phyloP scores from a whole-genome alignment of 768 basidiomycete genomes.

The Chalciporus piperatus region DNA sequence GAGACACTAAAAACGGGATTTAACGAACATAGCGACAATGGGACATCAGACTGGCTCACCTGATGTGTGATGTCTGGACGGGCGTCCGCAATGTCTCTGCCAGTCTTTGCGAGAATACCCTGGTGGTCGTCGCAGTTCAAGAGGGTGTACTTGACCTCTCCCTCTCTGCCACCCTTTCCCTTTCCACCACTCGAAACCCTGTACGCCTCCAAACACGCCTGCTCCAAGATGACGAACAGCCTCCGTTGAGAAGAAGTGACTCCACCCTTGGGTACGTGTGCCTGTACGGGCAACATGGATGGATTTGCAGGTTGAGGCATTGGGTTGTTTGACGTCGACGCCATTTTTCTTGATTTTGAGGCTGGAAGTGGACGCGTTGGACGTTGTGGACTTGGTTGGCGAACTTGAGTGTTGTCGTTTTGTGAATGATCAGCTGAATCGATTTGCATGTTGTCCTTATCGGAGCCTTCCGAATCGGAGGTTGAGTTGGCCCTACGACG shows the following conservation, averaged over 20 bases:
- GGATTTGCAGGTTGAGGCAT: slow-evolving; percentile 61
- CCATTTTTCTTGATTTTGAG: slow-evolving; percentile 55
- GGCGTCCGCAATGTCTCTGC: slow-evolving; percentile 98
- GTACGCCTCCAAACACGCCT: slow-evolving; percentile 96
- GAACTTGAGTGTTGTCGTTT: slow-evolving; percentile 6
- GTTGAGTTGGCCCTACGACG: slow-evolving; percentile 44
- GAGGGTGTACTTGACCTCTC: slow-evolving; percentile 92
- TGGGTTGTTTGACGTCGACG: slow-evolving; percentile 41
- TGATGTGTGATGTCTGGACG: slow-evolving; percentile 99
- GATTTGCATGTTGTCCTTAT: slow-evolving; percentile 35
- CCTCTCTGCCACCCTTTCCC: slow-evolving; percentile 50
- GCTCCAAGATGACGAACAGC: slow-evolving; percentile 87
- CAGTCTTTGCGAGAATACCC: slow-evolving; percentile 95
- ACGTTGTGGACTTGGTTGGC: slow-evolving; percentile 38
- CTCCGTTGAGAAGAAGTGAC: slow-evolving; percentile 56
- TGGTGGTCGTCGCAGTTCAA: slow-evolving; percentile 99
- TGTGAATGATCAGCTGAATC: slow-evolving; percentile 5
- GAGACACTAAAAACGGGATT: slow-evolving; percentile 67
- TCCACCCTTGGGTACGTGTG: slow-evolving; percentile 62
- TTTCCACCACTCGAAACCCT: slow-evolving; percentile 64
- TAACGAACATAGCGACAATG: not conserved
- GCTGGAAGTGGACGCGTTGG: slow-evolving; percentile 65
- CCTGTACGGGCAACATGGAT: slow-evolving; percentile 78
- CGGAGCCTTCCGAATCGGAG: slow-evolving; percentile 35
- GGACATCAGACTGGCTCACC: slow-evolving; percentile 43